Conservation (phyloP, 164 flowering plant species). For the Tinospora cordifolia region DNA sequence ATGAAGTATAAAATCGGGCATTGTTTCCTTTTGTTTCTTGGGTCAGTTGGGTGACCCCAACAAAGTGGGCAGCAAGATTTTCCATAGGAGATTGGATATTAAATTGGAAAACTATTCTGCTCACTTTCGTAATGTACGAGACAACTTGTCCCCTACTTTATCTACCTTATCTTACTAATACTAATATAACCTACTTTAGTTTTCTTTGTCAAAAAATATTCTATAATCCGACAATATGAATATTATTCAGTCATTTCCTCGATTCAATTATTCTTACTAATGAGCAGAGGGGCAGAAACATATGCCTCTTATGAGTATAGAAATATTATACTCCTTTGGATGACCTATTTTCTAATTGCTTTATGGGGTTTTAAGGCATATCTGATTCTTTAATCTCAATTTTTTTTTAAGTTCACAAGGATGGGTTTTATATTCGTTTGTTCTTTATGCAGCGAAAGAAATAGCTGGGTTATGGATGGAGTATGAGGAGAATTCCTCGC, state of each 20-base stretch:
- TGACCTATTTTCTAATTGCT: neutral
- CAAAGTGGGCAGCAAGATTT: no score
- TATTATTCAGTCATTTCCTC: neutral
- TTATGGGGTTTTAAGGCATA: neutral
- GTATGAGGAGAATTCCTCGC: conserved; percentile 74
- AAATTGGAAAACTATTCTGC: neutral
- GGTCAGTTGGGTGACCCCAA: no score
- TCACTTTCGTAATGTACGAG: neutral
- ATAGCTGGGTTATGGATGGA: conserved; percentile 78
- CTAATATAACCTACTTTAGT: no score
- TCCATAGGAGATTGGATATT: no score
- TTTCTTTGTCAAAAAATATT: no score
- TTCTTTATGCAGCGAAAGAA: conserved; percentile 58
- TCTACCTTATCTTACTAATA: no score
- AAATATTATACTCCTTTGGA: neutral
- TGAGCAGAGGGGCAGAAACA: no score
- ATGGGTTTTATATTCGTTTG: neutral
- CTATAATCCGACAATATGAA: neutral
- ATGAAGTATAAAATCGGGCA: no score
- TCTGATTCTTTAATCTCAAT: neutral
- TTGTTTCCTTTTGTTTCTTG: no score
- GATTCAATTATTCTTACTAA: no score
- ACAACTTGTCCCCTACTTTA: no score
- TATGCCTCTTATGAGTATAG: neutral
- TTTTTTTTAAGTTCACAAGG: neutral